Conservation (phyloP, 1,284 basidiomycete species). For the Rhizoctonia solani region DNA sequence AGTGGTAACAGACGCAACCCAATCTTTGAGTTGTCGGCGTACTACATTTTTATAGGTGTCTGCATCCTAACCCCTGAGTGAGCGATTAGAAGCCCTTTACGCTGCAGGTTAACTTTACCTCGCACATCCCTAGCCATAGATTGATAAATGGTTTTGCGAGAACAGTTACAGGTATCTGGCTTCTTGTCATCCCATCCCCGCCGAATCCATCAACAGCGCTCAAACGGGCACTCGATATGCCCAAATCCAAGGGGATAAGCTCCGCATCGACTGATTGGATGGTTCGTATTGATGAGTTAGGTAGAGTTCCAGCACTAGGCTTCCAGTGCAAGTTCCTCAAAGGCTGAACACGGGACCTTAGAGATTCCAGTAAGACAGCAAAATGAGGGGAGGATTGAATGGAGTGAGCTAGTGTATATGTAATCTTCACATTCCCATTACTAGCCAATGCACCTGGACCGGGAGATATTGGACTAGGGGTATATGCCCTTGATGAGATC, state of each 20-base stretch:
- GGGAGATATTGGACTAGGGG: constrained; percentile 19
- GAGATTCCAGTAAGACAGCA: constrained; percentile 14
- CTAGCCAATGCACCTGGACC: not conserved
- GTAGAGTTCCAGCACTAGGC: constrained; percentile 56
- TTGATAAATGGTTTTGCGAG: constrained; percentile 85
- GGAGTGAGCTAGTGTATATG: constrained; percentile 26
- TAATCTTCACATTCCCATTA: constrained; percentile 19
- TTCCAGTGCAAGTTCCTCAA: constrained; percentile 92
- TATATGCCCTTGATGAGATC: constrained; percentile 2
- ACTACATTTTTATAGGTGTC: constrained; percentile 80
- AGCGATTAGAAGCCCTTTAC: constrained; percentile 1
- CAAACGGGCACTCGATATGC: constrained; percentile 3
- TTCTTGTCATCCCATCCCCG: constrained; percentile 54
- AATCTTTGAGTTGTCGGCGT: constrained; percentile 88
- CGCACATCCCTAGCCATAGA: constrained; percentile 83
- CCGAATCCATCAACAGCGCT: constrained; percentile 23
- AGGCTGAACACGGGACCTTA: constrained; percentile 49
- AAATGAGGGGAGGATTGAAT: constrained; percentile 24
- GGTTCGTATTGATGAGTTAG: constrained; percentile 65
- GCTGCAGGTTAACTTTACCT: constrained; percentile 55
- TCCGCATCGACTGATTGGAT: constrained; percentile 85
- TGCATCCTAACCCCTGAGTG: constrained; percentile 62
- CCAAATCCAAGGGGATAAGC: constrained; percentile 65
- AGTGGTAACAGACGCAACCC: constrained; percentile 72
- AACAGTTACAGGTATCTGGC: constrained; percentile 76